A percentile compares a stretch with the other conserved stretches of the same genome.
Conservation (phyloP, 352 stramenopile species). For the Globisporangium alternatum region DNA sequence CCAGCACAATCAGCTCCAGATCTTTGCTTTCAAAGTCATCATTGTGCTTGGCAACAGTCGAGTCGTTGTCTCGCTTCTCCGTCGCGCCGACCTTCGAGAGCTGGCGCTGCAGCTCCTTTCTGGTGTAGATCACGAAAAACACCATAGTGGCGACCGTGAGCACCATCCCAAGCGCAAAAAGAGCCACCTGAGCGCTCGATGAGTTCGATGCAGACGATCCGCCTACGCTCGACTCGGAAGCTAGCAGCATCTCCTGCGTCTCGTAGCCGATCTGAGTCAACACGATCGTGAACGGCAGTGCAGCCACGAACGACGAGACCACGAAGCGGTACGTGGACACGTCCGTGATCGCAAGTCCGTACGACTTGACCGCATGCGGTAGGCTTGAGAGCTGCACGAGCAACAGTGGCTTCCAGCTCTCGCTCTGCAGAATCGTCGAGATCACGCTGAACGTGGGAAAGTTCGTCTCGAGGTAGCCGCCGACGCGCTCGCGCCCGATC, state of each 20-base stretch:
- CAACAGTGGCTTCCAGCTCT: constrained; percentile 70
- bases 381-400: constrained; percentile 72
- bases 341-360: constrained; percentile 67
- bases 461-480: constrained; percentile 49
- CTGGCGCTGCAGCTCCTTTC: constrained; percentile 38
- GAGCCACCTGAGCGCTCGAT: constrained; percentile 17
- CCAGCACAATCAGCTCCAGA: neutral
- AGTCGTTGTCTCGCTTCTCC: constrained; percentile 8
- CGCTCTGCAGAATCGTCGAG: constrained; percentile 46
- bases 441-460: constrained; percentile 56
- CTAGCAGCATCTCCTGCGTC: constrained; percentile 40
- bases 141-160: constrained; percentile 43
- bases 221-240: constrained; percentile 15
- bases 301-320: constrained; percentile 51
- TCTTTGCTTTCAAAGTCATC: neutral
- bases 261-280: constrained; percentile 66
- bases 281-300: constrained; percentile 51
- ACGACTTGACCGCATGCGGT: constrained; percentile 72
- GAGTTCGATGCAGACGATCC: constrained; percentile 19
- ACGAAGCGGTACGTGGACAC: constrained; percentile 51
- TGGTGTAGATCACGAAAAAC: constrained; percentile 52
- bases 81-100: constrained; percentile 30
- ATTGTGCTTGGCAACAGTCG: constrained; percentile 6
- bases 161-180: constrained; percentile 29
- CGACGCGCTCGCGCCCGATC: constrained; percentile 48